These are phyloP conservation scores for Aspergillus glaucus DNA, from an alignment of 2,329 filamentous ascomycete genomes.

Conservation along the genomic window DNA sequence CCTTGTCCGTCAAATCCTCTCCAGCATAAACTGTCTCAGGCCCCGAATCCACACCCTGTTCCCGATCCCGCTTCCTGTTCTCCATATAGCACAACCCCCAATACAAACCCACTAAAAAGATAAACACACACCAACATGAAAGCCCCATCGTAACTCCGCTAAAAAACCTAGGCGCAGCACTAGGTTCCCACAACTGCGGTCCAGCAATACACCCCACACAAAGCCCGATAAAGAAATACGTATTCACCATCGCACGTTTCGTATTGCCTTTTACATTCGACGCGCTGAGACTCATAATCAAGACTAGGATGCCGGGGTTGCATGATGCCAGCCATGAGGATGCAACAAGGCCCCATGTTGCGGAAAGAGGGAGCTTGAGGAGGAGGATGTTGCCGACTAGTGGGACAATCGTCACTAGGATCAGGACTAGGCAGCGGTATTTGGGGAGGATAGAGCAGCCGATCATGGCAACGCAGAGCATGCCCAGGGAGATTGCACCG, in stretches of 20 bases:
- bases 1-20: not conserved
- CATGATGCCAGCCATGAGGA: conserved; percentile 44
- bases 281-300: conserved; percentile 39
- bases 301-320: conserved; percentile 36
- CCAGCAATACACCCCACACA: conserved; percentile 39
- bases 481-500: conserved; percentile 42
- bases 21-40: not conserved
- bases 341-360: conserved; percentile 44
- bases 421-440: conserved; percentile 33
- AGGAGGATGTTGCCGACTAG: conserved; percentile 42
- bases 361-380: conserved; percentile 33
- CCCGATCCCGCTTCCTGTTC: not conserved
- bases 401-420: conserved; percentile 37
- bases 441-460: conserved; percentile 36
- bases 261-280: conserved; percentile 49
- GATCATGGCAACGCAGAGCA: conserved; percentile 43
- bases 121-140: not conserved
- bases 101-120: not conserved
- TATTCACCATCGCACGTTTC: conserved; percentile 42
- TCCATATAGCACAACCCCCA: not conserved
- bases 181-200: conserved; percentile 42
- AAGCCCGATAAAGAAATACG: conserved; percentile 47
- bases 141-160: conserved; percentile 35
- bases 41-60: not conserved
- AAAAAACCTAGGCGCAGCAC: conserved; percentile 37